These are phyloP conservation scores for Dendrobium catenatum DNA, from an alignment of 106 monocot genomes.

Conservation along the genomic window DNA sequence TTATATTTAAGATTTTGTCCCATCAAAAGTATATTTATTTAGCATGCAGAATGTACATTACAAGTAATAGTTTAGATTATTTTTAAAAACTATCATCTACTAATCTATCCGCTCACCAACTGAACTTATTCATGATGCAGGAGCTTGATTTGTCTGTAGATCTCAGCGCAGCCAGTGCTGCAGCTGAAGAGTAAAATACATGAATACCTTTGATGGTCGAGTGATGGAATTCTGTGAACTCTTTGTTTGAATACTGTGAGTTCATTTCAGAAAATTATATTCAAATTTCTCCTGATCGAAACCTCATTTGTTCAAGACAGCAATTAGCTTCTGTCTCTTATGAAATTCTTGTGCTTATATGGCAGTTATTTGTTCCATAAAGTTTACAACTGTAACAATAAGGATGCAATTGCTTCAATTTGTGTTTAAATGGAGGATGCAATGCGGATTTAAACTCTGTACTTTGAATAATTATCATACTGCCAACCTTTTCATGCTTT, in stretches of 20 bases:
- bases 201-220: neutral
- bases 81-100: too few species aligned
- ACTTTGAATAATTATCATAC: too few species aligned
- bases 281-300: neutral
- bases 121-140: slow-evolving; percentile 21
- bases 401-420: neutral
- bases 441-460: too few species aligned
- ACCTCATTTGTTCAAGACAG: neutral
- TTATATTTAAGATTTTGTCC: too few species aligned
- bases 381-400: neutral
- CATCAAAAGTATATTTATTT: too few species aligned
- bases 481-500: too few species aligned
- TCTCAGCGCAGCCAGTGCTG: slow-evolving; percentile 71
- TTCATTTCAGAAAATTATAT: neutral
- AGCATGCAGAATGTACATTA: neutral
- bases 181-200: slow-evolving; percentile 37
- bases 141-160: slow-evolving; percentile 59
- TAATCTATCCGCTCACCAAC: too few species aligned
- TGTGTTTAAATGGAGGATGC: too few species aligned
- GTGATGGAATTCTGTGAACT: neutral
- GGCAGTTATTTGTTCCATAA: too few species aligned
- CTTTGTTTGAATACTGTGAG: neutral
- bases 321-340: too few species aligned
- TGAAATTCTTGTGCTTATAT: too few species aligned
- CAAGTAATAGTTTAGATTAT: too few species aligned